A percentile compares a stretch with the other conserved stretches of the same genome.
Conservation (phyloP, 352 stramenopile genomes). For the Peronospora farinosa region DNA sequence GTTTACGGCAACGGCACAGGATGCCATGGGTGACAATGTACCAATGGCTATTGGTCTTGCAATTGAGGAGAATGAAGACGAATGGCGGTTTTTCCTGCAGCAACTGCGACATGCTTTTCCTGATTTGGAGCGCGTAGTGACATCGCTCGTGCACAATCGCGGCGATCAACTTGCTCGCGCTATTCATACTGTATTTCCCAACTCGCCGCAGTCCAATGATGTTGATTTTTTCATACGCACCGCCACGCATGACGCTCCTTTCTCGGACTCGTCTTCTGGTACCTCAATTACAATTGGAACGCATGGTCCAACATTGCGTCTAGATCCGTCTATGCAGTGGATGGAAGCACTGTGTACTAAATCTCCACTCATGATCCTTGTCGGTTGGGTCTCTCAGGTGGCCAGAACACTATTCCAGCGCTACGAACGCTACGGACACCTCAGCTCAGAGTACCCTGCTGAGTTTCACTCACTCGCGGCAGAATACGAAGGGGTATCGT, state of each 20-base stretch:
- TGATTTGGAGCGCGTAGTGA: constrained; percentile 40
- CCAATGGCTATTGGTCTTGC: constrained; percentile 57
- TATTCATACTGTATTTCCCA: constrained; percentile 41
- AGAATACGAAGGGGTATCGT: constrained; percentile 58
- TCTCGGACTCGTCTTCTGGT: constrained; percentile 1
- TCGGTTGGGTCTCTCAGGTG: constrained; percentile 76
- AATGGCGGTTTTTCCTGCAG: constrained; percentile 66
- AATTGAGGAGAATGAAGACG: constrained; percentile 41
- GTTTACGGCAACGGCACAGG: constrained; percentile 62
- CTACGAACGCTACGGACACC: constrained; percentile 64
- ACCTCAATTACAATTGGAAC: constrained; percentile 1
- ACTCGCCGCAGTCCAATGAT: constrained; percentile 47
- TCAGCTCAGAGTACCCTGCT: constrained; percentile 67
- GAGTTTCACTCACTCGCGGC: constrained; percentile 58
- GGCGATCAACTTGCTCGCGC: constrained; percentile 44
- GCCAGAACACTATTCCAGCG: constrained; percentile 68
- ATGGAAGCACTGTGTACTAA: constrained; percentile 59
- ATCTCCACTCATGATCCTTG: constrained; percentile 70
- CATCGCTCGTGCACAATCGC: constrained; percentile 64
- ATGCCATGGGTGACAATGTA: constrained; percentile 72
- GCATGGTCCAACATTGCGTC: constrained; percentile 12
- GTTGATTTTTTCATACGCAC: constrained; percentile 50
- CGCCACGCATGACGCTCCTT: constrained; percentile 3
- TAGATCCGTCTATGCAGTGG: constrained; percentile 50
- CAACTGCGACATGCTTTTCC: constrained; percentile 52